phyloP scores from a whole-genome alignment of 805 yeast species.

The Metschnikowia kofuensis region DNA sequence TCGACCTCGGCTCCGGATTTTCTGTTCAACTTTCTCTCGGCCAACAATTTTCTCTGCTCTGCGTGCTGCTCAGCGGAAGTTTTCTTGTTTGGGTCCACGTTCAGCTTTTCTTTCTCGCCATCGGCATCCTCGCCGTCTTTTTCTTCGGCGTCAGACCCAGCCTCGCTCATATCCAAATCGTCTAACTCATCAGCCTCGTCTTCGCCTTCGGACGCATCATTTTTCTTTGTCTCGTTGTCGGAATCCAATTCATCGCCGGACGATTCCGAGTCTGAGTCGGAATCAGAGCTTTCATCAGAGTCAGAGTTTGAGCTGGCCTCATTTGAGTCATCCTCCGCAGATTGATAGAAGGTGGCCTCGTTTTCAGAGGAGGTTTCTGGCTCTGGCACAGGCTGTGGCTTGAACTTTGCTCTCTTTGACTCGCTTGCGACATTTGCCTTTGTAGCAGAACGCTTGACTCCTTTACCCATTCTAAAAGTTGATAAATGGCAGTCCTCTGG shows the following conservation, averaged over 20 bases:
- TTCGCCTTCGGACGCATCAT: slow-evolving; percentile 22
- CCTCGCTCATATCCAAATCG: slow-evolving; percentile 18
- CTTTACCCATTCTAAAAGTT: slow-evolving; percentile 21
- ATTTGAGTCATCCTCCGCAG: slow-evolving; percentile 17
- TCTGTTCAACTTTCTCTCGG: slow-evolving; percentile 83
- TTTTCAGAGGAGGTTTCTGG: slow-evolving; percentile 19
- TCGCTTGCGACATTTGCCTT: slow-evolving; percentile 14
- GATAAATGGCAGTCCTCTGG: not conserved
- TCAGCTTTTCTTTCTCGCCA: slow-evolving; percentile 18
- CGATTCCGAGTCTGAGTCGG: slow-evolving; percentile 1
- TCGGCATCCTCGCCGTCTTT: slow-evolving; percentile 23
- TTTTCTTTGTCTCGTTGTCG: slow-evolving; percentile 15
- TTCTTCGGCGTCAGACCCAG: slow-evolving; percentile 17
- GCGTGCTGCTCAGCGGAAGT: slow-evolving; percentile 68
- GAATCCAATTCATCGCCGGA: slow-evolving; percentile 14
- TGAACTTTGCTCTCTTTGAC: slow-evolving; percentile 23
- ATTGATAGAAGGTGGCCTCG: slow-evolving; percentile 24
- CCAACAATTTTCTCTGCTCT: slow-evolving; percentile 73
- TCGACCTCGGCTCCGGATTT: slow-evolving; percentile 86
- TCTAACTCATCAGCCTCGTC: slow-evolving; percentile 30
- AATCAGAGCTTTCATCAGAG: slow-evolving; percentile 1
- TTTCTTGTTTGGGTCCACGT: slow-evolving; percentile 43
- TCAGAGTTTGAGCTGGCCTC: slow-evolving; percentile 12
- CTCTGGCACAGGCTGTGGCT: slow-evolving; percentile 24
- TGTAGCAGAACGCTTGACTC: slow-evolving; percentile 30